Conservation (phyloP, 805 yeast genomes). For the Jamesozyma piceae region DNA sequence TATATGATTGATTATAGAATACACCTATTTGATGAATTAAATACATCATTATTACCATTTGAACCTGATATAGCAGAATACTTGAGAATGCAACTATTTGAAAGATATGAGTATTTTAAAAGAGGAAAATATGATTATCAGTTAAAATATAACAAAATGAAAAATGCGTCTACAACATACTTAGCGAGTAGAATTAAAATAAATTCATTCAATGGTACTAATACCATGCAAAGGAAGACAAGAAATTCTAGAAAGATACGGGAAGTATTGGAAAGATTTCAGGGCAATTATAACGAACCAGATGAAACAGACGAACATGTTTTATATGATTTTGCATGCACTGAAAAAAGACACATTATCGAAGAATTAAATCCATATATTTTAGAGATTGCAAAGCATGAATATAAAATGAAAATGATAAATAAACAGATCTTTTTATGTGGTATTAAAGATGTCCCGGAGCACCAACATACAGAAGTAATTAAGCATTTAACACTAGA, state of each 20-base stretch:
- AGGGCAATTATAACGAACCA: conserved; percentile 4
- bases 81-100: conserved; percentile 1
- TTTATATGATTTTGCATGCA: conserved; percentile 9
- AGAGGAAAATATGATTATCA: not conserved
- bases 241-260: conserved; percentile 21
- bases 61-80: conserved; percentile 16
- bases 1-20: conserved; percentile 23
- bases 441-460: conserved; percentile 9
- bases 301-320: conserved; percentile 1
- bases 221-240: conserved; percentile 13
- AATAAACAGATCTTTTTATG: conserved; percentile 13
- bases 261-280: conserved; percentile 19
- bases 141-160: conserved; percentile 6
- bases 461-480: conserved; percentile 13
- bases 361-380: conserved; percentile 21
- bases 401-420: conserved; percentile 9
- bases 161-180: conserved; percentile 8
- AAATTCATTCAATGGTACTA: conserved; percentile 1
- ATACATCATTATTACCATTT: conserved; percentile 13
- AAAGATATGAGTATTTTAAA: not conserved
- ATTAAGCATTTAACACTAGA: conserved; percentile 14
- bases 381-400: conserved; percentile 20
- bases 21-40: conserved; percentile 14
- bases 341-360: conserved; percentile 7
- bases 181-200: conserved; percentile 12